These are phyloP conservation scores for Phaeodactylum tricornutum DNA, from an alignment of 108 stramenopile species.

Conservation along the genomic window DNA sequence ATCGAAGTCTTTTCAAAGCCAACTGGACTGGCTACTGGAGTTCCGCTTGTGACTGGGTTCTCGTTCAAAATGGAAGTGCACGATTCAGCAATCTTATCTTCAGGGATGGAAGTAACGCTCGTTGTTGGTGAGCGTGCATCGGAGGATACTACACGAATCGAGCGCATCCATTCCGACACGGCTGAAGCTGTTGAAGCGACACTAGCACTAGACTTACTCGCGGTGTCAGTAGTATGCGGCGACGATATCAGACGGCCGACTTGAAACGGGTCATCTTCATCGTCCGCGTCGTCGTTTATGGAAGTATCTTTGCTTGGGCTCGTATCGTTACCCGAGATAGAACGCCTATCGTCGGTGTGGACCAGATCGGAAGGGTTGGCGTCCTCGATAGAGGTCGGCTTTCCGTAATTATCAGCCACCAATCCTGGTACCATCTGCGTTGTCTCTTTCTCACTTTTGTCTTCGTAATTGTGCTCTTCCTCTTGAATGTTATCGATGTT, in stretches of 20 bases:
- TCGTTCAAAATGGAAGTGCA: no score
- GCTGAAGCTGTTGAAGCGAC: no score
- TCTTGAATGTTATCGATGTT: neutral
- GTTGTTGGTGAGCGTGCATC: no score
- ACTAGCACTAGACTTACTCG: constrained; percentile 9
- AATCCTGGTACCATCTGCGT: neutral
- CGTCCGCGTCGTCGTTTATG: constrained; percentile 4
- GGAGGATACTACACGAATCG: constrained; percentile 23
- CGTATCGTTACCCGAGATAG: neutral
- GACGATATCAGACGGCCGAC: neutral
- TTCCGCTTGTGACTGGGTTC: no score
- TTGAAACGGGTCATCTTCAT: constrained; percentile 9
- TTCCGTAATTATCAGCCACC: no score
- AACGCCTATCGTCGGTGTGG: neutral
- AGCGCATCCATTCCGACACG: constrained; percentile 36
- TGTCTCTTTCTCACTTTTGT: neutral
- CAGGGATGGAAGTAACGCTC: no score
- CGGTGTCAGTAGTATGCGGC: constrained; percentile 4
- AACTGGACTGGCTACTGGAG: no score
- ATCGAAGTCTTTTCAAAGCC: no score
- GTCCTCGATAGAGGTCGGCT: no score
- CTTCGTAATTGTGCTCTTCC: neutral
- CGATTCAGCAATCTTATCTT: no score
- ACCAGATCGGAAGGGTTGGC: no score
- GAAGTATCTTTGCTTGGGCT: neutral